Conservation (phyloP, 371 early-diverging fungal species). For the Rhizopus delemar region DNA sequence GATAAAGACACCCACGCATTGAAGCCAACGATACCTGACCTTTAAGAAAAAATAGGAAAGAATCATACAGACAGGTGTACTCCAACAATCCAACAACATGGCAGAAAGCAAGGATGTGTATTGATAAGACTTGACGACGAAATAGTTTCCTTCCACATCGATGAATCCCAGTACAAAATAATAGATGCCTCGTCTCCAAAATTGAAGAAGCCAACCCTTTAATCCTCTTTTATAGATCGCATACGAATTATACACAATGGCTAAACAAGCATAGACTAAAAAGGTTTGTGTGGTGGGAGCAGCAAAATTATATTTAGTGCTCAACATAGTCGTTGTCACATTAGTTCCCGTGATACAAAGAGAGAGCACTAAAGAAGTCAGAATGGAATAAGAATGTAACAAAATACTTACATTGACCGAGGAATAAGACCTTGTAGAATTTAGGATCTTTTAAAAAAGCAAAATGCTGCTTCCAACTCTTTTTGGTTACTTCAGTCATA, state of each 20-base stretch:
- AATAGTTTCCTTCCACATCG: constrained; percentile 79
- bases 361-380: constrained; percentile 42
- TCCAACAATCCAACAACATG: constrained; percentile 74
- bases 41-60: constrained; percentile 60
- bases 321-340: constrained; percentile 56
- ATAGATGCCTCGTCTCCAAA: constrained; percentile 47
- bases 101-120: constrained; percentile 72
- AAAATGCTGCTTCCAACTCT: constrained; percentile 15
- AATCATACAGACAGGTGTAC: constrained; percentile 68
- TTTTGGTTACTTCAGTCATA: constrained; percentile 8
- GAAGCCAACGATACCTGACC: constrained; percentile 60
- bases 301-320: constrained; percentile 46
- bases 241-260: constrained; percentile 59
- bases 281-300: constrained; percentile 72
- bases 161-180: constrained; percentile 61
- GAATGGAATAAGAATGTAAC: background rate
- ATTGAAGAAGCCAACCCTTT: constrained; percentile 48
- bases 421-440: constrained; percentile 22
- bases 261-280: constrained; percentile 63
- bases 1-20: constrained; percentile 64
- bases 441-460: constrained; percentile 22
- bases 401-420: constrained; percentile 22
- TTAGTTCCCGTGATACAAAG: constrained; percentile 73
- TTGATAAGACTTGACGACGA: constrained; percentile 71
- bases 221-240: constrained; percentile 56